Base-by-base conservation (phyloP, 352 stramenopile species). In the Pythium sp. region DNA sequence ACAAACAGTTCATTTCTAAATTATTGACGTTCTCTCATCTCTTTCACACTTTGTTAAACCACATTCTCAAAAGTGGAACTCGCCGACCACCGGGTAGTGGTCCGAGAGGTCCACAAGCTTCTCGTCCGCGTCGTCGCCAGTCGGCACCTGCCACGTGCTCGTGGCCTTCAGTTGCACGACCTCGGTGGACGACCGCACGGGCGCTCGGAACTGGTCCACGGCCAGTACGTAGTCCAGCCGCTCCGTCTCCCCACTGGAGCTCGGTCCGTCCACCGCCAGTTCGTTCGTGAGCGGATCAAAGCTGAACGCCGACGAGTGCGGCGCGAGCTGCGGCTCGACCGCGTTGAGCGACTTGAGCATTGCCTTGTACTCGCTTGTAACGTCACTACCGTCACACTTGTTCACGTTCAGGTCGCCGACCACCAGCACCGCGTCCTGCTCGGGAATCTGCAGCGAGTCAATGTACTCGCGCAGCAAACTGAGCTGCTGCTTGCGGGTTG, bases 401-500 rank as follows among this genome's bases (percentile, higher is more conserved):
- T 90, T 81, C 1, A 92, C 78, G 64, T 92, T 92, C 58, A 92
- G 65, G 60, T 92, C 84, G 32, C 84, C 84, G 0, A 74, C 80
- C 49, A 84, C 78, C 8, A 92, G 68, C 32, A 92, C 75, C 4
- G 76, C 72, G 32, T 92, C 84, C 11, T 78, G 22, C 18, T 70
- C 64, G 3, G 81, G 73, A 12, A 92, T 74, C 55, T 72, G 59
- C 59, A 86, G 72, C 30, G 73, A 74, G 56, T 87, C 73, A 18
- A 88, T 72, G 58, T 84, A 90, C n/a, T 79, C 54, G 14, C 75
- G 72, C 43, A 92, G 71, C 7, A 78, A 63, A 11, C 58, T 55
- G 9, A 92, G 67, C 61, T 92, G 84, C 41, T 74, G 64, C 28
- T 71, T 73, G 20, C 84, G 74, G 0, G 77, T 76, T 6, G 74